Conservation (phyloP, 495 filamentous ascomycete genomes). For the Zalerion maritima region DNA sequence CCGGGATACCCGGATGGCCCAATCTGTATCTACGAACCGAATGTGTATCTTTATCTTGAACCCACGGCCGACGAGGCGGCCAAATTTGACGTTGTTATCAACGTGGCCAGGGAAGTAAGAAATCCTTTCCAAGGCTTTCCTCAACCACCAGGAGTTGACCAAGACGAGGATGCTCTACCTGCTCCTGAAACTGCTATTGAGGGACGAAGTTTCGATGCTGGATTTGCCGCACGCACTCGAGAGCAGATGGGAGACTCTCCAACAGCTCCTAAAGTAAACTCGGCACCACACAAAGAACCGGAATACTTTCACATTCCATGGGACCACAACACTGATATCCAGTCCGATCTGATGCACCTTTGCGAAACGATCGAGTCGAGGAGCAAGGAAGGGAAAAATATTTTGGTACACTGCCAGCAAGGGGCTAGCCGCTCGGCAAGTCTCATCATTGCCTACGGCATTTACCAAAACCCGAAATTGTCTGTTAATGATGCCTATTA, state of each 20-base stretch:
- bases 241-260: constrained; percentile 25
- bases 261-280: constrained; percentile 43
- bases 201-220: constrained; percentile 53
- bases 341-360: constrained; percentile 67
- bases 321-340: constrained; percentile 96
- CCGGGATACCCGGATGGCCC: constrained; percentile 89
- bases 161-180: constrained; percentile 26
- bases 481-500: constrained; percentile 90
- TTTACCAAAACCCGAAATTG: constrained; percentile 77
- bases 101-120: constrained; percentile 84
- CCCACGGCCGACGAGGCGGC: constrained; percentile 74
- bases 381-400: constrained; percentile 64
- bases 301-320: constrained; percentile 94
- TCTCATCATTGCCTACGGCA: constrained; percentile 86
- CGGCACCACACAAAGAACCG: constrained; percentile 37
- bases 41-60: constrained; percentile 85
- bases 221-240: constrained; percentile 33
- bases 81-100: constrained; percentile 83
- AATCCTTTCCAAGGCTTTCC: constrained; percentile 59
- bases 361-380: constrained; percentile 77
- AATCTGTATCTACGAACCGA: constrained; percentile 80
- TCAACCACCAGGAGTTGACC: constrained; percentile 14
- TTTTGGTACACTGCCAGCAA: constrained; percentile 89
- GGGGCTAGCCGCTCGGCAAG: constrained; percentile 95
- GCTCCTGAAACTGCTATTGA: constrained; percentile 59